phyloP scores from a whole-genome alignment of 2,329 filamentous ascomycete species.

The Monosporascus sp. region DNA sequence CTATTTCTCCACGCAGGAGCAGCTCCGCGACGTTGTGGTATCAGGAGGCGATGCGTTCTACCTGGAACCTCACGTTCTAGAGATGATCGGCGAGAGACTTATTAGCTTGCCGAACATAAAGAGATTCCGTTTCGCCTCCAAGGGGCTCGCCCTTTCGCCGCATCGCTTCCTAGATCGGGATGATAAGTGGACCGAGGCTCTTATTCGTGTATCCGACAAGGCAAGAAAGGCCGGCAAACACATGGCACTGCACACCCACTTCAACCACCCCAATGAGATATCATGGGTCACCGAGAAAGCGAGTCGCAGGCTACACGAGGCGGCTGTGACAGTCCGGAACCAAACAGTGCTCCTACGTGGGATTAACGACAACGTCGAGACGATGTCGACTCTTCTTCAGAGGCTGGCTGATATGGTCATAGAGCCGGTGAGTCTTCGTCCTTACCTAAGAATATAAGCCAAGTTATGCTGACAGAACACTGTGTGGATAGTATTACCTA shows the following conservation, averaged over 20 bases:
- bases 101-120: conserved; percentile 53
- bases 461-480: not conserved
- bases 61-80: conserved; percentile 47
- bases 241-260: conserved; percentile 60
- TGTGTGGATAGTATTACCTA: conserved; percentile 51
- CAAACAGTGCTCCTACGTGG: conserved; percentile 56
- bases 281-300: conserved; percentile 54
- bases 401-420: conserved; percentile 52
- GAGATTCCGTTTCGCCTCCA: conserved; percentile 57
- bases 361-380: conserved; percentile 51
- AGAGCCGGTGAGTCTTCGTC: conserved; percentile 40
- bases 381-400: conserved; percentile 50
- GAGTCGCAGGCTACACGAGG: conserved; percentile 43
- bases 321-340: conserved; percentile 53
- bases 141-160: conserved; percentile 56
- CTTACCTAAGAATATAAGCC: not conserved
- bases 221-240: conserved; percentile 52
- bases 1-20: conserved; percentile 48
- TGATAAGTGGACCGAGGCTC: conserved; percentile 49
- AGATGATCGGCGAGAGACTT: conserved; percentile 49
- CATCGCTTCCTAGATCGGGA: conserved; percentile 46
- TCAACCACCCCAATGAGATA: conserved; percentile 59
- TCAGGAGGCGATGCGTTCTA: conserved; percentile 61
- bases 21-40: conserved; percentile 54
- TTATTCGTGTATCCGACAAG: conserved; percentile 46